These are phyloP conservation scores for Parietichytrium sp. DNA, from an alignment of 108 stramenopile species.

Conservation along the genomic window DNA sequence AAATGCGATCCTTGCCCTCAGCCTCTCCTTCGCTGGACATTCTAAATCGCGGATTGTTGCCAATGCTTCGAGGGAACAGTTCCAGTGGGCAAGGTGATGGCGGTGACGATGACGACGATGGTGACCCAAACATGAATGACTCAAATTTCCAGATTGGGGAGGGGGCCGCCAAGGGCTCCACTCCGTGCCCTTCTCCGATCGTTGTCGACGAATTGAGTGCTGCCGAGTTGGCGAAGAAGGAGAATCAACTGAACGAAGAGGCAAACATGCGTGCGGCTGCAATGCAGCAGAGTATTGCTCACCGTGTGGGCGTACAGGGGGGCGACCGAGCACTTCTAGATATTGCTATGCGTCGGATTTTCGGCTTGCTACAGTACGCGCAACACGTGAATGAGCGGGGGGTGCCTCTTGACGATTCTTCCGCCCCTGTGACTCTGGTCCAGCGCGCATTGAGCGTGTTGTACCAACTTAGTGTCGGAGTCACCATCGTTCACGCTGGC, in stretches of 20 bases:
- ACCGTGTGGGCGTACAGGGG: slow-evolving; percentile 10
- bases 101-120: too few species aligned
- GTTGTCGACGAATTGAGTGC: slow-evolving; percentile 31
- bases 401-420: slow-evolving; percentile 3
- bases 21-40: slow-evolving; percentile 17
- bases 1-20: background rate
- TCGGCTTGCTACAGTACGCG: slow-evolving; percentile 12
- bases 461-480: slow-evolving; percentile 7
- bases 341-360: slow-evolving; percentile 26
- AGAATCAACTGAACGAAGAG: background rate
- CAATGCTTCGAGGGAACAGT: too few species aligned
- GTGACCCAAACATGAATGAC: too few species aligned
- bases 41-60: too few species aligned
- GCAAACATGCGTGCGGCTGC: background rate
- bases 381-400: slow-evolving; percentile 28
- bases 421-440: slow-evolving; percentile 14
- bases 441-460: slow-evolving; percentile 15
- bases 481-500: slow-evolving; percentile 14
- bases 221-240: background rate
- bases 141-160: too few species aligned
- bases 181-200: too few species aligned
- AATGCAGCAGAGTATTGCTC: slow-evolving; percentile 19
- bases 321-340: slow-evolving; percentile 17
- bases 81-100: too few species aligned
- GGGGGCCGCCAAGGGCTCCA: too few species aligned